Percentiles rank a stretch among this genome's conserved stretches.
Evolutionary conservation across 306 rosid species (phyloP).

Genomic region (Gastrolobium villosum): DNA sequence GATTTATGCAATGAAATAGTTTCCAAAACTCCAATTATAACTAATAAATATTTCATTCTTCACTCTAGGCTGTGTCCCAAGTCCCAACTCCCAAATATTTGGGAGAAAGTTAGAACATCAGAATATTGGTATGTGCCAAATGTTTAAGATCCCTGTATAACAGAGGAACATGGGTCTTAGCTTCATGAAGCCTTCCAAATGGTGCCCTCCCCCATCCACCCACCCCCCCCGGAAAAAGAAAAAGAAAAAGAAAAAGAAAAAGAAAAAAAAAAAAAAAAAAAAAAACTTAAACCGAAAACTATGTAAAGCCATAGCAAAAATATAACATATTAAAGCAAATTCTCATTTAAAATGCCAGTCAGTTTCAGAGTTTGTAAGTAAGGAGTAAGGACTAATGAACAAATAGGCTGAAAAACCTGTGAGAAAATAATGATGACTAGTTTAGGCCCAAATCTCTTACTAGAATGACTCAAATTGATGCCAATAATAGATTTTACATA

Average conservation of each 20-base stretch:
- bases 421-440: not conserved
- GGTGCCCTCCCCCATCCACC: not conserved
- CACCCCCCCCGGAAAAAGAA: not conserved
- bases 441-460: slow-evolving; percentile 13
- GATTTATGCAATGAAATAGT: slow-evolving; percentile 5
- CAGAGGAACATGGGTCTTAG: not conserved
- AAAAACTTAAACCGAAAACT: not conserved
- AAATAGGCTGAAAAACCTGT: not conserved
- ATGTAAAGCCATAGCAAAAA: not conserved
- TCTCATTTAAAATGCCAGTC: not conserved
- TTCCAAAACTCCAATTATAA: not conserved
- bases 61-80: not conserved
- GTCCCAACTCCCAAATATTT: not conserved
- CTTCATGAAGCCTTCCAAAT: not conserved
- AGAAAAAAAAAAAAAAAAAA: no score
- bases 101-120: slow-evolving; percentile 1
- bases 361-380: not conserved
- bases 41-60: not conserved
- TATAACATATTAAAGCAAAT: not conserved
- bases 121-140: not conserved
- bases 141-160: not conserved
- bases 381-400: not conserved
- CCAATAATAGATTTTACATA: slow-evolving; percentile 13
- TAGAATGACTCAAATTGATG: not conserved
- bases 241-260: not conserved